Conservation (phyloP, 1,139 yeast species). For the Meyerozyma guilliermondii region DNA sequence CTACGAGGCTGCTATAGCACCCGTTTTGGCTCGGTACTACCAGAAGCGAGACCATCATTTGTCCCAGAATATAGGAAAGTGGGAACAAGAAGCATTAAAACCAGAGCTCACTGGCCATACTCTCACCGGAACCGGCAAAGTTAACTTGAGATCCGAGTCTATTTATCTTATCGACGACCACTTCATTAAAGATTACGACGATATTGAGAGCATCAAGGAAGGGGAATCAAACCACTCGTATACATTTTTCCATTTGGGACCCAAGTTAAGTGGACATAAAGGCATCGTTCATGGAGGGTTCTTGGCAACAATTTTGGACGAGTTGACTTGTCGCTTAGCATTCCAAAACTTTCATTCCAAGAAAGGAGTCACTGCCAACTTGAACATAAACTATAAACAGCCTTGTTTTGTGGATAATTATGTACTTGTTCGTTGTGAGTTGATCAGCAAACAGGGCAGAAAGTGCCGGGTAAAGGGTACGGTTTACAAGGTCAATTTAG, state of each 20-base stretch:
- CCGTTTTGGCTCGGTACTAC: neutral
- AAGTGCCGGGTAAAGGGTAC: slow-evolving; percentile 41
- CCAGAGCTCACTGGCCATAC: slow-evolving; percentile 9
- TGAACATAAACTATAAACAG: slow-evolving; percentile 36
- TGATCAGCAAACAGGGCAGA: slow-evolving; percentile 32
- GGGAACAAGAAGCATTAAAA: slow-evolving; percentile 1
- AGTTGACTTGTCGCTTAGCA: slow-evolving; percentile 48
- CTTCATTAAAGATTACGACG: slow-evolving; percentile 6
- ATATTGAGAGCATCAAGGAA: slow-evolving; percentile 4
- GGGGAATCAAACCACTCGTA: slow-evolving; percentile 20
- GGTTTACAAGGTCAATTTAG: slow-evolving; percentile 22
- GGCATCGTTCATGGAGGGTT: slow-evolving; percentile 56
- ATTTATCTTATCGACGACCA: slow-evolving; percentile 10
- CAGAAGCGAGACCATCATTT: slow-evolving; percentile 1
- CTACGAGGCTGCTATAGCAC: neutral
- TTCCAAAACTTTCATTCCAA: slow-evolving; percentile 41
- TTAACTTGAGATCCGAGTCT: slow-evolving; percentile 8
- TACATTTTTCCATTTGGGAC: slow-evolving; percentile 45
- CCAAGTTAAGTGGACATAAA: slow-evolving; percentile 43
- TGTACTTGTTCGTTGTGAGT: slow-evolving; percentile 31
- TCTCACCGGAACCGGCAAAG: slow-evolving; percentile 8
- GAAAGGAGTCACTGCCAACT: slow-evolving; percentile 43
- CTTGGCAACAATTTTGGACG: slow-evolving; percentile 50
- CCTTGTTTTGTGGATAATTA: slow-evolving; percentile 33
- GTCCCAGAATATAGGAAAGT: slow-evolving; percentile 1